Percentiles rank a stretch among this genome's conserved stretches.
Conservation (phyloP, 2,329 filamentous ascomycete species). For the Lasiodiplodia theobromae region DNA sequence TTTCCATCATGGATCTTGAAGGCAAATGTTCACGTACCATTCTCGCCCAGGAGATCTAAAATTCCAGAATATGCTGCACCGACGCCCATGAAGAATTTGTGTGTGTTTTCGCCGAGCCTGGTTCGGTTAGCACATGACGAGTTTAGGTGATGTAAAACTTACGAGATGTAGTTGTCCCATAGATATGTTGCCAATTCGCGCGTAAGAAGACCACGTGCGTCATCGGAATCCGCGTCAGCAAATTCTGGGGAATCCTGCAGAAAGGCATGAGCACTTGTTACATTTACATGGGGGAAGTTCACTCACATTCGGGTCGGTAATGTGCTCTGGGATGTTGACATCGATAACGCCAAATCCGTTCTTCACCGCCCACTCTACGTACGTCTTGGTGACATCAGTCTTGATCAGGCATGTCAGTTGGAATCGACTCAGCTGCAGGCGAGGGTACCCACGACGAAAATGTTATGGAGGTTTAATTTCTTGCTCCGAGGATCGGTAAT, state of each 20-base stretch:
- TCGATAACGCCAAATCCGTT: slow-evolving; percentile 86
- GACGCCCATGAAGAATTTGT: slow-evolving; percentile 85
- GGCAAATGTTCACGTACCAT: slow-evolving; percentile 60
- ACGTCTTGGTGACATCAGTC: slow-evolving; percentile 81
- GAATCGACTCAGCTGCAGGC: slow-evolving; percentile 31
- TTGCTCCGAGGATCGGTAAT: slow-evolving; percentile 63
- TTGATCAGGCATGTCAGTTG: slow-evolving; percentile 48
- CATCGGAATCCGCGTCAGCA: slow-evolving; percentile 57
- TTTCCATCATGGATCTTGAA: slow-evolving; percentile 46
- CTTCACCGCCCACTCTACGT: slow-evolving; percentile 82
- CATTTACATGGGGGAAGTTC: background rate
- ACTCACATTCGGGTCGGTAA: slow-evolving; percentile 68
- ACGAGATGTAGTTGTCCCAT: slow-evolving; percentile 97
- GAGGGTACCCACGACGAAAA: slow-evolving; percentile 76
- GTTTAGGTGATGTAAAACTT: slow-evolving; percentile 35
- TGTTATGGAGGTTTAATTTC: slow-evolving; percentile 80
- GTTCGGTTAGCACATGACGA: slow-evolving; percentile 19
- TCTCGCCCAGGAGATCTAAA: slow-evolving; percentile 78
- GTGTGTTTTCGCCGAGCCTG: slow-evolving; percentile 66
- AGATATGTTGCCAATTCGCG: slow-evolving; percentile 83
- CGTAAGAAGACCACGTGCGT: slow-evolving; percentile 52
- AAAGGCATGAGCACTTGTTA: slow-evolving; percentile 28
- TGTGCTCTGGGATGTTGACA: slow-evolving; percentile 83
- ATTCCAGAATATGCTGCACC: slow-evolving; percentile 89
- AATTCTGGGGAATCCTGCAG: slow-evolving; percentile 44